Conservation (phyloP, 2,329 filamentous ascomycete genomes). For the Parascedosporium putredinis region DNA sequence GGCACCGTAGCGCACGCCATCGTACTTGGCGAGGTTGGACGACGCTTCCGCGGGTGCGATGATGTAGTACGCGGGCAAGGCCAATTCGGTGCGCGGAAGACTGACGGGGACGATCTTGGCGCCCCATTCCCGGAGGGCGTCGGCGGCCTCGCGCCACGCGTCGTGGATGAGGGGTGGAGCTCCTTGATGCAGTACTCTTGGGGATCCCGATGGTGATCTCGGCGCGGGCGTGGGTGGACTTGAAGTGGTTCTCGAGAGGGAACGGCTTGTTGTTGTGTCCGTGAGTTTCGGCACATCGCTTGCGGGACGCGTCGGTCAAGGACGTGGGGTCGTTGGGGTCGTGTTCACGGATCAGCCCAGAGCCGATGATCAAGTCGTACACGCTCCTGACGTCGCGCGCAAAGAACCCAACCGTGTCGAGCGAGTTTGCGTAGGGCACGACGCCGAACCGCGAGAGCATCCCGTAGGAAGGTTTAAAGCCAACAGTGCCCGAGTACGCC, state of each 20-base stretch:
- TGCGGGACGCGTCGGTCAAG: constrained; percentile 45
- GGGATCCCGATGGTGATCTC: constrained; percentile 45
- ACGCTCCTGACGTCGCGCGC: constrained; percentile 43
- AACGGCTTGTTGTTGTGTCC: constrained; percentile 34
- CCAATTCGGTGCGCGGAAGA: constrained; percentile 72
- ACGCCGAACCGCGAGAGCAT: constrained; percentile 78
- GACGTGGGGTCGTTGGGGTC: constrained; percentile 70
- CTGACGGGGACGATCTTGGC: constrained; percentile 66
- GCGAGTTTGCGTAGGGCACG: constrained; percentile 81
- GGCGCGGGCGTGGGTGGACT: constrained; percentile 17
- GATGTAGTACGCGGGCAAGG: constrained; percentile 88
- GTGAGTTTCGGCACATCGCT: constrained; percentile 27
- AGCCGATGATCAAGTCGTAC: constrained; percentile 40
- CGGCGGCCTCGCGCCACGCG: constrained; percentile 58
- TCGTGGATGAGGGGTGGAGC: constrained; percentile 56
- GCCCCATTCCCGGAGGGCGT: constrained; percentile 50
- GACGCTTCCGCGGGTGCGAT: constrained; percentile 91
- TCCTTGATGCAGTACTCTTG: constrained; percentile 83
- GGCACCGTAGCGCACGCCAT: constrained; percentile 84
- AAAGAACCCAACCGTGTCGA: constrained; percentile 81
- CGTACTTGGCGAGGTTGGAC: constrained; percentile 93
- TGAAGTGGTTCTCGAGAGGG: constrained; percentile 75
- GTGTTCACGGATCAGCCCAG: constrained; percentile 36
- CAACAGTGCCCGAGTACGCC: constrained; percentile 72
- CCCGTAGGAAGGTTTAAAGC: constrained; percentile 89